A percentile compares a stretch with the other conserved stretches of the same genome.
Evolutionary conservation across 2,329 filamentous ascomycete genomes (phyloP).

Genomic region (Alternaria arbusti): DNA sequence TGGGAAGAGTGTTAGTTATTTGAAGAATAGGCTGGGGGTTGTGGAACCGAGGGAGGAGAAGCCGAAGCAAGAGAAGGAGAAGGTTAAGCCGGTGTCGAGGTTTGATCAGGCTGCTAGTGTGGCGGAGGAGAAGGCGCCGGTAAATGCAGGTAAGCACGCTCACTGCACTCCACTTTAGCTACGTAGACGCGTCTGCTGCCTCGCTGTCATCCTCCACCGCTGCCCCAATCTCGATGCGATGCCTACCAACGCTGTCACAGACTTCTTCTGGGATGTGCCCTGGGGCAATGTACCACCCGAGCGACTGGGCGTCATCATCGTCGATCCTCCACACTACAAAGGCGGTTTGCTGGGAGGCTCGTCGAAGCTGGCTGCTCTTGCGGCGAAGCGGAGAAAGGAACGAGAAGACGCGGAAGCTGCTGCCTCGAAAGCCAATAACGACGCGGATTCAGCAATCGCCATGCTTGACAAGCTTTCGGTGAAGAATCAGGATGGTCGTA

Average conservation of each 20-base stretch:
- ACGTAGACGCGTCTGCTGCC: constrained; percentile 15
- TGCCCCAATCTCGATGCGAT: constrained; percentile 40
- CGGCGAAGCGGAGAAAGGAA: constrained; percentile 85
- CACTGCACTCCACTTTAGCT: constrained; percentile 19
- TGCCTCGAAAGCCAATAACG: constrained; percentile 16
- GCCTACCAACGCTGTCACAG: constrained; percentile 39
- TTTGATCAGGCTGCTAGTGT: constrained; percentile 55
- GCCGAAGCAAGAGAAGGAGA: constrained; percentile 52
- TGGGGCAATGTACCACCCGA: constrained; percentile 78
- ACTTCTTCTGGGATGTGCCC: constrained; percentile 82
- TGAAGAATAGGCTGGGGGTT: constrained; percentile 63
- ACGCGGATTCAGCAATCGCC: constrained; percentile 47
- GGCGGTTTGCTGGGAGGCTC: constrained; percentile 81
- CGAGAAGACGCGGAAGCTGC: constrained; percentile 65
- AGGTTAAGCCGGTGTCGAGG: constrained; percentile 37
- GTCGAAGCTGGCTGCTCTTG: constrained; percentile 87
- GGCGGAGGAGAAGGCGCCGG: constrained; percentile 48
- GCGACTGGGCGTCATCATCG: constrained; percentile 68
- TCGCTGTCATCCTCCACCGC: constrained; percentile 28
- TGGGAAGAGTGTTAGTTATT: constrained; percentile 80
- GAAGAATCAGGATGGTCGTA: constrained; percentile 24
- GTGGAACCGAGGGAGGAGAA: constrained; percentile 27
- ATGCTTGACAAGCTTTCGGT: constrained; percentile 54
- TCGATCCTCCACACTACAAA: constrained; percentile 64
- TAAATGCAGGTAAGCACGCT: constrained; percentile 55